These are phyloP conservation scores for Ophiostoma pallidulum DNA, from an alignment of 2,329 filamentous ascomycete species.

Conservation along the genomic window DNA sequence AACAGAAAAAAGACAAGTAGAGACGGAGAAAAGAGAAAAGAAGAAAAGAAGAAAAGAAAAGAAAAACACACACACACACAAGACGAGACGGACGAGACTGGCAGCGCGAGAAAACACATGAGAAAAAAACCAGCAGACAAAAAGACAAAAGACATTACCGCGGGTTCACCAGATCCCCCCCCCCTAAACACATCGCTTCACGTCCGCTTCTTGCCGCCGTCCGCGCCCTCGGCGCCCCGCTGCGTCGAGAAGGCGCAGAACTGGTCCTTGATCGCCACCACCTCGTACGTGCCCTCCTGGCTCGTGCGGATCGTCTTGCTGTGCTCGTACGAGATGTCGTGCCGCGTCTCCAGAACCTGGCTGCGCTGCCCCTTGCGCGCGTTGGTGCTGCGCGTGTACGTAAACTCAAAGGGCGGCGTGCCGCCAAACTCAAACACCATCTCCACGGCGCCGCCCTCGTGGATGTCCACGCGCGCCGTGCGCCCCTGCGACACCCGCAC, in stretches of 20 bases:
- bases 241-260: slow-evolving; percentile 82
- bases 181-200: slow-evolving; percentile 19
- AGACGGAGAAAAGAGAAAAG: background rate
- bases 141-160: no score
- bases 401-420: slow-evolving; percentile 94
- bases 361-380: slow-evolving; percentile 66
- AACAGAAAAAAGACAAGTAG: background rate
- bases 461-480: slow-evolving; percentile 78
- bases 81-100: no score
- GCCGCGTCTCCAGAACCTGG: slow-evolving; percentile 78
- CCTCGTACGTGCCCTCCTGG: slow-evolving; percentile 95
- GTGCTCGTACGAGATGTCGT: slow-evolving; percentile 74
- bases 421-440: slow-evolving; percentile 94
- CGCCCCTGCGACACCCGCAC: slow-evolving; percentile 82
- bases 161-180: background rate
- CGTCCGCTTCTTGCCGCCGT: slow-evolving; percentile 26
- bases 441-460: slow-evolving; percentile 90
- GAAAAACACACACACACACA: background rate
- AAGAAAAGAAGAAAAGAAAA: background rate
- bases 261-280: slow-evolving; percentile 89
- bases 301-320: slow-evolving; percentile 74
- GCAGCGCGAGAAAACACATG: background rate
- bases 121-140: background rate
- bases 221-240: slow-evolving; percentile 41
- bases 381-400: slow-evolving; percentile 86